Evolutionary conservation across 2,329 filamentous ascomycete genomes (phyloP).

Genomic region (Ampelomyces quisqualis): DNA sequence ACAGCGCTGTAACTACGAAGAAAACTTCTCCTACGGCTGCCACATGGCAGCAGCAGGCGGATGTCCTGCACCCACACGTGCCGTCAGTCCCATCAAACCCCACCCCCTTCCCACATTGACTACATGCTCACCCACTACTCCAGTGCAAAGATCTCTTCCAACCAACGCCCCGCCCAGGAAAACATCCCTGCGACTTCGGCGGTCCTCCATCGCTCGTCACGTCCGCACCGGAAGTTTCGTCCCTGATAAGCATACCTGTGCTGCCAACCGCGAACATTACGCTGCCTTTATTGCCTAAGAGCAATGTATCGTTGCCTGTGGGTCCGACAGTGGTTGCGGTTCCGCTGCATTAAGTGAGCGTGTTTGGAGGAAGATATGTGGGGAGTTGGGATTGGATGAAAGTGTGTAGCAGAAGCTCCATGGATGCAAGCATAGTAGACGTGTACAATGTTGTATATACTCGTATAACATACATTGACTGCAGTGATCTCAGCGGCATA

Average conservation of each 20-base stretch:
- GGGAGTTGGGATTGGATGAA: not conserved
- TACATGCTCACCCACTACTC: not conserved
- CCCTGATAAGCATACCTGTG: not conserved
- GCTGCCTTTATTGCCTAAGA: not conserved
- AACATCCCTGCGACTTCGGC: conserved; percentile 30
- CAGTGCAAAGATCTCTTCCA: conserved; percentile 28
- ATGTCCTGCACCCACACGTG: conserved; percentile 30
- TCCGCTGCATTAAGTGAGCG: too few relatives aligned
- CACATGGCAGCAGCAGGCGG: conserved; percentile 31
- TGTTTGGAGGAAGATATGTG: not conserved
- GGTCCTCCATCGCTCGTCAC: conserved; percentile 9
- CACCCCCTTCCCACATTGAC: not conserved
- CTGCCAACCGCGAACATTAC: conserved; percentile 6
- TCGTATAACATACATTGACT: too few relatives aligned
- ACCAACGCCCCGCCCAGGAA: conserved; percentile 27
- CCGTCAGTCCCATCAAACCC: conserved; percentile 17
- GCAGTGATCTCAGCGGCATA: too few relatives aligned
- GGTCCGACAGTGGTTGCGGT: conserved; percentile 1
- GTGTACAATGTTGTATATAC: too few relatives aligned
- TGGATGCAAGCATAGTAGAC: too few relatives aligned
- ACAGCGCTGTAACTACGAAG: conserved; percentile 34
- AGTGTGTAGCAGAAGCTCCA: too few relatives aligned
- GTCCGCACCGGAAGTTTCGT: not conserved
- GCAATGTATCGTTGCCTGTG: conserved; percentile 3
- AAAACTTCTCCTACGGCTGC: conserved; percentile 32